phyloP scores from a whole-genome alignment of 2,329 filamentous ascomycete genomes.

The Capronia americana region DNA sequence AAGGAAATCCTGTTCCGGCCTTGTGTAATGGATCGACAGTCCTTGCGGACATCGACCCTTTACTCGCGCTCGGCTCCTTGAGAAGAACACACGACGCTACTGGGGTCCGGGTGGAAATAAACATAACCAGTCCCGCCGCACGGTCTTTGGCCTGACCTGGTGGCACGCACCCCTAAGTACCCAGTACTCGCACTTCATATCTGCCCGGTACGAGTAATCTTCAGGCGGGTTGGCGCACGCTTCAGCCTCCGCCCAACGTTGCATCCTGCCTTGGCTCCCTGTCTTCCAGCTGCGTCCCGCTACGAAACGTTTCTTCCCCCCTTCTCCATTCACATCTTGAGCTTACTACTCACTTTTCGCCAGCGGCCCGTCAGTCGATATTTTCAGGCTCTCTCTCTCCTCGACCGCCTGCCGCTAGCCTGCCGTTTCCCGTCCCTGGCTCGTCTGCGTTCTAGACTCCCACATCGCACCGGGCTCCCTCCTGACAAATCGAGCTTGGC shows the following conservation, averaged over 20 bases:
- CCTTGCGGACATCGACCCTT: not conserved
- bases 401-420: not conserved
- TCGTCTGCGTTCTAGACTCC: not conserved
- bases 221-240: not conserved
- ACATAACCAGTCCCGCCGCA: not conserved
- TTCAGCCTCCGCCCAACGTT: not conserved
- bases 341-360: not conserved
- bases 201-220: not conserved
- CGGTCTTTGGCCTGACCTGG: not conserved
- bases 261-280: not conserved
- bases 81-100: not conserved
- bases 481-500: conserved; percentile 10
- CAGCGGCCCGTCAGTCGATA: not conserved
- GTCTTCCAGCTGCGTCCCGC: conserved; percentile 5
- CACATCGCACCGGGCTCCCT: not conserved
- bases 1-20: not conserved
- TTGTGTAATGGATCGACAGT: not conserved
- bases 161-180: too few species aligned
- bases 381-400: not conserved
- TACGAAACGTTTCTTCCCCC: not conserved
- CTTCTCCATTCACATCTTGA: conserved; percentile 5
- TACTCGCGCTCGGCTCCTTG: not conserved
- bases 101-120: not conserved
- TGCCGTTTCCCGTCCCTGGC: not conserved
- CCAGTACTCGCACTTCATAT: not conserved